These are phyloP conservation scores for Peronospora destructor DNA, from an alignment of 352 stramenopile species.

Conservation along the genomic window DNA sequence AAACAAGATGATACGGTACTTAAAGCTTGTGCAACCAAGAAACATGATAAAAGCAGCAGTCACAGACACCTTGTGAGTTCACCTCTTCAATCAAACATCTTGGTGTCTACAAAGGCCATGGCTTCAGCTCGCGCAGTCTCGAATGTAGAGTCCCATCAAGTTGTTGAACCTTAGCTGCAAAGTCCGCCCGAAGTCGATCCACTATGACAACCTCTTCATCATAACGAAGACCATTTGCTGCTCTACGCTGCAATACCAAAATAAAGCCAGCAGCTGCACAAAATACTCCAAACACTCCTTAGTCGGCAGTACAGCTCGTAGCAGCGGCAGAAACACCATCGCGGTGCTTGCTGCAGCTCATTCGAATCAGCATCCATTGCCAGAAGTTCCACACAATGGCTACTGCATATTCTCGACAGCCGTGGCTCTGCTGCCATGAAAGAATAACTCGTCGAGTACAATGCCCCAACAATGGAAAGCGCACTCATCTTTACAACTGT, in stretches of 20 bases:
- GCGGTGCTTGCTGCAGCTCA: constrained; percentile 16
- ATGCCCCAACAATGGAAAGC: constrained; percentile 27
- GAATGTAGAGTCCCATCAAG: too few species aligned
- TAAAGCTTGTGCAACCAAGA: too few species aligned
- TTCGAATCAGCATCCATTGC: constrained; percentile 16
- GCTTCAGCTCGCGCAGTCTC: too few species aligned
- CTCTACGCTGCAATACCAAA: constrained; percentile 2
- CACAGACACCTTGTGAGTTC: too few species aligned
- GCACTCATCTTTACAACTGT: too few species aligned
- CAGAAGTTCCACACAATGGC: constrained; percentile 25
- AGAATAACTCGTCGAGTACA: constrained; percentile 46
- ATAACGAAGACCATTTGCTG: constrained; percentile 49
- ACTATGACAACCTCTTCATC: constrained; percentile 46
- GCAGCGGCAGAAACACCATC: constrained; percentile 18
- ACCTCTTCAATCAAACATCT: too few species aligned
- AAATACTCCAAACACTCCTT: too few species aligned
- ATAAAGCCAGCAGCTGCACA: too few species aligned
- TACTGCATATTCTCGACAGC: constrained; percentile 46
- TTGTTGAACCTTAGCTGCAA: constrained; percentile 19
- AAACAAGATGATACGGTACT: too few species aligned
- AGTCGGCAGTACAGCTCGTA: not conserved
- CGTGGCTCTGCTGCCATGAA: constrained; percentile 38
- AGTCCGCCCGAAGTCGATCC: constrained; percentile 43
- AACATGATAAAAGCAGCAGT: too few species aligned
- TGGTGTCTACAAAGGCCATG: too few species aligned